These are phyloP conservation scores for Coemansia sp. DNA, from an alignment of 371 early-diverging fungal species.

Conservation along the genomic window DNA sequence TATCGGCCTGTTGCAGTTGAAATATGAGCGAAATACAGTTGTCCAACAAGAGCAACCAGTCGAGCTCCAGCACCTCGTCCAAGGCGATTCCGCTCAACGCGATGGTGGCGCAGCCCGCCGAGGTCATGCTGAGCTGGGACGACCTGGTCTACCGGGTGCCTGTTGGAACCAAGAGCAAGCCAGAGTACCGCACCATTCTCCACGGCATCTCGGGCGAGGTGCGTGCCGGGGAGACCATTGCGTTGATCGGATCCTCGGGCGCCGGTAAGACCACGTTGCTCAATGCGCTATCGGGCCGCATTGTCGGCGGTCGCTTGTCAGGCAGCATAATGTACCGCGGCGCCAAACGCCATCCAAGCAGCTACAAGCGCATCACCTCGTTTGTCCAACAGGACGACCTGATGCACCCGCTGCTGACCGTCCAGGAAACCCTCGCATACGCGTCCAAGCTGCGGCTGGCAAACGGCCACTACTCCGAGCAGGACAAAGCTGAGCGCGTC, in stretches of 20 bases:
- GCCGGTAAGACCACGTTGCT: constrained; percentile 68
- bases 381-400: constrained; percentile 51
- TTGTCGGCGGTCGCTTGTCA: constrained; percentile 57
- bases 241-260: constrained; percentile 75
- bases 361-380: constrained; percentile 64
- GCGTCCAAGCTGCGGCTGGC: constrained; percentile 73
- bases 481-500: constrained; percentile 59
- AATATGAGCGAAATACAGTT: too few relatives aligned
- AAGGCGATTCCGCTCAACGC: too few relatives aligned
- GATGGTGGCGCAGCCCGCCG: not conserved
- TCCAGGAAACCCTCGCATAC: constrained; percentile 57
- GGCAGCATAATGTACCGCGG: constrained; percentile 65
- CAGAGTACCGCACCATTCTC: constrained; percentile 47
- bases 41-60: not conserved
- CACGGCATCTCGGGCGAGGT: constrained; percentile 52
- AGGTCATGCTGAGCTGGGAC: constrained; percentile 35
- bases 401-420: constrained; percentile 55
- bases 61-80: not conserved
- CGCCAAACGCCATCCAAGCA: constrained; percentile 55
- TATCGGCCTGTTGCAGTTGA: too few relatives aligned
- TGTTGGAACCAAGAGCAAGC: constrained; percentile 17
- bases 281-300: constrained; percentile 57
- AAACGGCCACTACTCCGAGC: constrained; percentile 53
- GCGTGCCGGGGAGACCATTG: constrained; percentile 57
- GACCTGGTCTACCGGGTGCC: constrained; percentile 38